phyloP scores from a whole-genome alignment of 495 filamentous ascomycete species.

The Neurospora sp. region DNA sequence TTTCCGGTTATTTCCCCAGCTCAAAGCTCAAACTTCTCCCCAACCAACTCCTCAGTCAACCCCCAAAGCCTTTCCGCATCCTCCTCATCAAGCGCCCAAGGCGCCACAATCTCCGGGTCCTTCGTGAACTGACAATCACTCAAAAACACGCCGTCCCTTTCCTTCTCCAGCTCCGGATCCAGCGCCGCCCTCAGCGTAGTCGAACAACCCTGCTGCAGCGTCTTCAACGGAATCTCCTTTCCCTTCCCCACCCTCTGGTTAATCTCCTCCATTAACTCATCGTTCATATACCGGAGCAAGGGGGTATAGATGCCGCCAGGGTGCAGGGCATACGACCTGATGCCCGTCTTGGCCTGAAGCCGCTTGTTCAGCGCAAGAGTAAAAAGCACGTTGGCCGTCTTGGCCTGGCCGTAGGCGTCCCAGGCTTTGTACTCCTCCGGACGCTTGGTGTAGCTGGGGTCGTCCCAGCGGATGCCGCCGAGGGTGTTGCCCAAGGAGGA shows the following conservation, averaged over 20 bases:
- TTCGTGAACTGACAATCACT: constrained; percentile 23
- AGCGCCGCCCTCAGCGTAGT: constrained; percentile 34
- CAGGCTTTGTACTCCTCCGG: constrained; percentile 32
- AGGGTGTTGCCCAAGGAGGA: constrained; percentile 32
- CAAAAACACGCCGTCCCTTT: constrained; percentile 31
- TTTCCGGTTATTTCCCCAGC: background rate
- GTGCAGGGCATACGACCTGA: constrained; percentile 30
- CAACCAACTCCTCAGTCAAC: constrained; percentile 34
- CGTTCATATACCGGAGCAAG: constrained; percentile 15
- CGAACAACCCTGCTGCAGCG: constrained; percentile 30
- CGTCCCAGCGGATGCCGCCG: constrained; percentile 36
- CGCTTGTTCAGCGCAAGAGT: constrained; percentile 38
- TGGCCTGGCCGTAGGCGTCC: constrained; percentile 44
- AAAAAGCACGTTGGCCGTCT: constrained; percentile 51
- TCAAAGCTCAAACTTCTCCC: constrained; percentile 23
- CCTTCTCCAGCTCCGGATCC: constrained; percentile 21
- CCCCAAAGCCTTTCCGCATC: constrained; percentile 31
- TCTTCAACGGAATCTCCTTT: constrained; percentile 11
- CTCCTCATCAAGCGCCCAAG: constrained; percentile 37
- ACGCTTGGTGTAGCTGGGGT: constrained; percentile 36
- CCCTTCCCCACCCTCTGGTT: constrained; percentile 17
- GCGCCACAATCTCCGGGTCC: constrained; percentile 19
- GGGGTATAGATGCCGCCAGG: constrained; percentile 35
- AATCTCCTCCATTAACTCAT: constrained; percentile 12
- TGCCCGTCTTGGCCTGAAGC: constrained; percentile 17